These are phyloP conservation scores for Sextonia rubra DNA, from an alignment of 164 flowering plant species.

Conservation along the genomic window DNA sequence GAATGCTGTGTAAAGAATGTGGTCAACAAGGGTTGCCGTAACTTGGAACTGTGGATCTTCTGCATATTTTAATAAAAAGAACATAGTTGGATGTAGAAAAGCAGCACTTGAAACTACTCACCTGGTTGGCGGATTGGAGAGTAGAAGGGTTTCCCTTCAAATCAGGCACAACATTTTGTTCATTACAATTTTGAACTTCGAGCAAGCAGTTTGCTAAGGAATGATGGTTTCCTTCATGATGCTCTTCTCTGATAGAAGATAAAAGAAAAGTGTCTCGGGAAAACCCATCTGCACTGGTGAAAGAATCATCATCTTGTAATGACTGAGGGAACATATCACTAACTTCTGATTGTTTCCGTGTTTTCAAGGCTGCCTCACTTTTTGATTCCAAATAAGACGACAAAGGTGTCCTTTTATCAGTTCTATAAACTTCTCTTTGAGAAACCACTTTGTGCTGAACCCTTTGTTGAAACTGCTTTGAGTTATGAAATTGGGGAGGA, in stretches of 20 bases:
- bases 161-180: slow-evolving; percentile 13
- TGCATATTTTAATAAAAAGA: slow-evolving; percentile 1
- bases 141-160: slow-evolving; percentile 13
- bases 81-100: not conserved
- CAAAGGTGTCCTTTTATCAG: slow-evolving; percentile 11
- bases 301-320: slow-evolving; percentile 11
- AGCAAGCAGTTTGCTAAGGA: slow-evolving; percentile 13
- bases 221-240: slow-evolving; percentile 14
- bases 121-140: slow-evolving; percentile 25
- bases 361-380: slow-evolving; percentile 3
- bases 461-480: not conserved
- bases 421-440: slow-evolving; percentile 12
- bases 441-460: slow-evolving; percentile 4
- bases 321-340: slow-evolving; percentile 22
- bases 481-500: not conserved
- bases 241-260: slow-evolving; percentile 8
- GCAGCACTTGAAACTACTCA: slow-evolving; percentile 10
- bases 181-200: slow-evolving; percentile 7
- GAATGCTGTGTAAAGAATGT: too few relatives aligned
- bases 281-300: not conserved
- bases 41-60: not conserved
- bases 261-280: not conserved
- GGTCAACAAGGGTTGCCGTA: not conserved
- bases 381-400: slow-evolving; percentile 13
- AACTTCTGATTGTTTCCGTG: slow-evolving; percentile 14